Conservation (phyloP, 768 basidiomycete species). For the Amanita muscaria region DNA sequence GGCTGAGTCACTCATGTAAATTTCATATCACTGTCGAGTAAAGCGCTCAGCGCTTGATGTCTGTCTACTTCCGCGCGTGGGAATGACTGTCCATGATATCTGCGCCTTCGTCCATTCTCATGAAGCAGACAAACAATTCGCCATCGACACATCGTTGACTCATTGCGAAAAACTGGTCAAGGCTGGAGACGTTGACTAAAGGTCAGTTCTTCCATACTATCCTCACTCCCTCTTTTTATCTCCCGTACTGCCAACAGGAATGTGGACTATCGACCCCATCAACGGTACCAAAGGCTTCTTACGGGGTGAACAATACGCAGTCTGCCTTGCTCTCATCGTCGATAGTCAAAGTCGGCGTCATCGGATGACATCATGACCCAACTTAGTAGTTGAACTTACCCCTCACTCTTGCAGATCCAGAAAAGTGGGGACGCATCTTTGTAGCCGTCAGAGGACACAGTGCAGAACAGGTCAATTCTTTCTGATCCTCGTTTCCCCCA, state of each 20-base stretch:
- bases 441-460: constrained; percentile 84
- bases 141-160: constrained; percentile 73
- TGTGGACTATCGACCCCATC: constrained; percentile 86
- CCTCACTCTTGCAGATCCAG: constrained; percentile 40
- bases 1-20: no score
- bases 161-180: constrained; percentile 83
- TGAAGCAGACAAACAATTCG: constrained; percentile 67
- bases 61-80: no score
- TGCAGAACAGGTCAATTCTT: constrained; percentile 49
- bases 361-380: no score
- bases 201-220: constrained; percentile 39
- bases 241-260: no score
- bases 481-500: not conserved
- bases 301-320: constrained; percentile 87
- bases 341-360: constrained; percentile 77
- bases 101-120: constrained; percentile 10
- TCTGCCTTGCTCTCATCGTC: constrained; percentile 79
- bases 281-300: constrained; percentile 94
- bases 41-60: no score
- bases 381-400: constrained; percentile 91
- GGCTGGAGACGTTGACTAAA: constrained; percentile 81
- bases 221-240: constrained; percentile 1
- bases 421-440: constrained; percentile 72
- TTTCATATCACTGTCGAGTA: no score
- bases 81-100: no score